Percentiles rank a stretch among this genome's conserved stretches.
Conservation (phyloP, 1,284 basidiomycete genomes). For the Phylloboletellus chloephorus region DNA sequence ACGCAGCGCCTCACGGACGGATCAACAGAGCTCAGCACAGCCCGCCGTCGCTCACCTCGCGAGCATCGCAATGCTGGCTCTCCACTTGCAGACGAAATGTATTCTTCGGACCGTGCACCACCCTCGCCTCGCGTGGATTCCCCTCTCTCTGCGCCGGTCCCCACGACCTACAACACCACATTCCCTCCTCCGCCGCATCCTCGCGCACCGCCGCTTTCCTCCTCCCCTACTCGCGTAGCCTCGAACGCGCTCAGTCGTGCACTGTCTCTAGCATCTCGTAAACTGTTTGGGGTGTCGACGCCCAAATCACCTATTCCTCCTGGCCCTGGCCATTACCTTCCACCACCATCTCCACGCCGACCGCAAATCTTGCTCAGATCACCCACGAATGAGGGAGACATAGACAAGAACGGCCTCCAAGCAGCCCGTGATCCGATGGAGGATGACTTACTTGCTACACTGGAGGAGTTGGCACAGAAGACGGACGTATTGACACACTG, state of each 20-base stretch:
- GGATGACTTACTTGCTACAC: conserved; percentile 64
- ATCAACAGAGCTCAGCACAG: conserved; percentile 55
- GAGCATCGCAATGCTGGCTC: conserved; percentile 47
- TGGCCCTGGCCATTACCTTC: conserved; percentile 34
- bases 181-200: conserved; percentile 60
- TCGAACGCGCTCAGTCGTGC: conserved; percentile 81
- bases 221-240: conserved; percentile 58
- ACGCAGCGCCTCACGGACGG: conserved; percentile 7
- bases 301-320: conserved; percentile 37
- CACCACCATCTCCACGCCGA: conserved; percentile 49
- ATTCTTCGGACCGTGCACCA: conserved; percentile 26
- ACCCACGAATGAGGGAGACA: conserved; percentile 36
- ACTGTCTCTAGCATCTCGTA: conserved; percentile 84
- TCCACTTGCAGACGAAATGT: conserved; percentile 40
- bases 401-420: conserved; percentile 16
- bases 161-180: conserved; percentile 39
- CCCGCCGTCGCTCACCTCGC: conserved; percentile 52
- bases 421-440: conserved; percentile 69
- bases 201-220: conserved; percentile 48
- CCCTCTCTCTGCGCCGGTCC: conserved; percentile 25
- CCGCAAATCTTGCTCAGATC: conserved; percentile 40
- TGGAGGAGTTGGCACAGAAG: conserved; percentile 94
- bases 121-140: conserved; percentile 22
- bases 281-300: conserved; percentile 68
- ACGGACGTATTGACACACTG: conserved; percentile 89